Evolutionary conservation across 1,284 basidiomycete species (phyloP), one percentile per base, ranked within the genome.

Genomic region (Cystobasidiaceae sp.): DNA sequence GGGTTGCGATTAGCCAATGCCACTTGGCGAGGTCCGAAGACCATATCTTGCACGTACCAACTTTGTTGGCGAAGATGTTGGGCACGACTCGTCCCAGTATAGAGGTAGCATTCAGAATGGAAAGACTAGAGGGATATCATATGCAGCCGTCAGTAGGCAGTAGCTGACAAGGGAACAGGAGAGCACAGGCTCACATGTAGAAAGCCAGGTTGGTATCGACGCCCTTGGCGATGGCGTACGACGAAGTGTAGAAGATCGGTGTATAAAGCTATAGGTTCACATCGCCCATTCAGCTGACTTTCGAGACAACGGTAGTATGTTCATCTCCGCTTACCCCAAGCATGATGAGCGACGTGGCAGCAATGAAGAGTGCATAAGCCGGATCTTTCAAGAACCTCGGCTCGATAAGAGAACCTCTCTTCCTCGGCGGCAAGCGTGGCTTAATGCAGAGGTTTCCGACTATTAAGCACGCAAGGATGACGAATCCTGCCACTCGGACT

Each of bases 11-110:
- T 13, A 23, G 8, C 27, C 43, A 19, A 23, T 23, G 4, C 5
- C n/a, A 4, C 4, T 17, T 44, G 15, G 19, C 19, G 11, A 39
- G 37, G 37, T 17, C 25, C 25, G 15, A n/a, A 27, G 2, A 21
- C 8, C 1, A 9, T 39, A 3, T 37, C 30, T 43, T 44, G 15
- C 19, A 4, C 39, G 21, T 28, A 48, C 61, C 61, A 45, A 64
- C 23, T 39, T 64, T 64, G 34, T 64, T 51, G 27, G 61, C 61
- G 30, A 64, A 64, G 21, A 64, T n/a, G 34, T 64, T 64, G 5
- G 61, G 61, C 11, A 64, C 45, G 6, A 64, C 6, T 9, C 61
- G 51, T 4, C 61, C 61, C 6, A 64, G 15, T 6, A 64, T 39
- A 0, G 51, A 56, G 7, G 51, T 44, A 11, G 61, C 61, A 34